These are phyloP conservation scores for Vaccinium vitisidaea DNA, from an alignment of 148 eudicot genomes.

Conservation along the genomic window DNA sequence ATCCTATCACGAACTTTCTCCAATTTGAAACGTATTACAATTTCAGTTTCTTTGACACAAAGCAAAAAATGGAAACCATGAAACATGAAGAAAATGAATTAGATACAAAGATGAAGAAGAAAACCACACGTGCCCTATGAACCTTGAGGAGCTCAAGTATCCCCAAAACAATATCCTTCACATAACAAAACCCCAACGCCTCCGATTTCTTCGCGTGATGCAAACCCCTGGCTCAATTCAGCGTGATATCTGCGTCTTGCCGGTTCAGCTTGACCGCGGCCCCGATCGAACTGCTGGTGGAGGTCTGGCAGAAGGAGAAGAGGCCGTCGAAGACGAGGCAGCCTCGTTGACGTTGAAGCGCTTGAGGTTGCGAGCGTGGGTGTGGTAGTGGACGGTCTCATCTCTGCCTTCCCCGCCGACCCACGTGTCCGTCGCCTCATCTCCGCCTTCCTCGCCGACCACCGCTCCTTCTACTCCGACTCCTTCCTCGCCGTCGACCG, in stretches of 20 bases:
- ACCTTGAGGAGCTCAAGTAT: slow-evolving; percentile 80
- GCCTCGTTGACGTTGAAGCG: slow-evolving; percentile 79
- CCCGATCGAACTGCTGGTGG: slow-evolving; percentile 83
- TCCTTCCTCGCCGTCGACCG: slow-evolving; percentile 27
- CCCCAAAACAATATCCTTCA: slow-evolving; percentile 86
- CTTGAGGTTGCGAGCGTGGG: slow-evolving; percentile 51
- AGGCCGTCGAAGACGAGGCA: slow-evolving; percentile 78
- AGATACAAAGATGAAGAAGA: not conserved
- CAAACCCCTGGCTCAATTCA: slow-evolving; percentile 92
- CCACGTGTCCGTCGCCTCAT: slow-evolving; percentile 29
- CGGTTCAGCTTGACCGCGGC: slow-evolving; percentile 73
- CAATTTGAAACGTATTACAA: too few relatives aligned
- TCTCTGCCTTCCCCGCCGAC: slow-evolving; percentile 31
- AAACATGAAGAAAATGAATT: not conserved
- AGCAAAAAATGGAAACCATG: too few relatives aligned
- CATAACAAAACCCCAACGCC: slow-evolving; percentile 92
- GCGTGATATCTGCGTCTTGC: slow-evolving; percentile 68
- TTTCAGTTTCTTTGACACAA: too few relatives aligned
- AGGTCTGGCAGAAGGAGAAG: slow-evolving; percentile 69
- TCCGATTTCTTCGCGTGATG: slow-evolving; percentile 89
- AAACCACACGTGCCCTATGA: slow-evolving; percentile 48
- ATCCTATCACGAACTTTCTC: too few relatives aligned
- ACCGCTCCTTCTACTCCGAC: slow-evolving; percentile 41
- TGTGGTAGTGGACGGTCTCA: slow-evolving; percentile 44
- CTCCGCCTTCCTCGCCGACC: slow-evolving; percentile 25